Percentiles rank a stretch among this genome's conserved stretches.
Conservation (phyloP, 2,329 filamentous ascomycete genomes). For the Elsinoe arachidis region DNA sequence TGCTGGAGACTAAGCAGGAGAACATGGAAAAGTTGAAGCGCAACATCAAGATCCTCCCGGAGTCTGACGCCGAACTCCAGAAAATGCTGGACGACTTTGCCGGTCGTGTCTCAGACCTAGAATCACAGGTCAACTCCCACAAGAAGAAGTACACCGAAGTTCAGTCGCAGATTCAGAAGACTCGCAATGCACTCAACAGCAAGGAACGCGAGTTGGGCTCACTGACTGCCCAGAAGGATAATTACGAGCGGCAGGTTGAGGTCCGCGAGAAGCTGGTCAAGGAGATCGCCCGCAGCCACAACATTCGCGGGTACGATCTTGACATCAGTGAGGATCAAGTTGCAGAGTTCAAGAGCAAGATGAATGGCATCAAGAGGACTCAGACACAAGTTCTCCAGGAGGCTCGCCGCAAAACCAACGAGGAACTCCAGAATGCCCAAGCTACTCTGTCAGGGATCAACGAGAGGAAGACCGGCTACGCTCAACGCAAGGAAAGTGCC, state of each 20-base stretch:
- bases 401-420: constrained; percentile 61
- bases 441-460: constrained; percentile 63
- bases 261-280: constrained; percentile 66
- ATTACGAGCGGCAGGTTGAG: constrained; percentile 71
- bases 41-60: constrained; percentile 67
- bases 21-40: constrained; percentile 61
- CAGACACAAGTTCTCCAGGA: constrained; percentile 72
- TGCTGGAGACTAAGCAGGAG: constrained; percentile 60
- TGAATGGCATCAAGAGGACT: constrained; percentile 66
- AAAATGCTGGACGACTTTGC: constrained; percentile 68
- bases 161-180: constrained; percentile 40
- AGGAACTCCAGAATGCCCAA: constrained; percentile 68
- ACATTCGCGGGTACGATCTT: constrained; percentile 75
- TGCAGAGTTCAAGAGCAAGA: constrained; percentile 65
- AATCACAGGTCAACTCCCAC: constrained; percentile 53
- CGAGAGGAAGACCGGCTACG: constrained; percentile 61
- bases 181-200: constrained; percentile 34
- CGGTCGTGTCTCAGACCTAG: constrained; percentile 55
- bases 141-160: constrained; percentile 58
- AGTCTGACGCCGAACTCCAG: constrained; percentile 68
- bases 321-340: constrained; percentile 67
- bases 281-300: constrained; percentile 65
- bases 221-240: constrained; percentile 76
- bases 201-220: constrained; percentile 61
- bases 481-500: constrained; percentile 64